phyloP scores from a whole-genome alignment of 2,329 filamentous ascomycete genomes.

The Phialemonium atrogriseum region DNA sequence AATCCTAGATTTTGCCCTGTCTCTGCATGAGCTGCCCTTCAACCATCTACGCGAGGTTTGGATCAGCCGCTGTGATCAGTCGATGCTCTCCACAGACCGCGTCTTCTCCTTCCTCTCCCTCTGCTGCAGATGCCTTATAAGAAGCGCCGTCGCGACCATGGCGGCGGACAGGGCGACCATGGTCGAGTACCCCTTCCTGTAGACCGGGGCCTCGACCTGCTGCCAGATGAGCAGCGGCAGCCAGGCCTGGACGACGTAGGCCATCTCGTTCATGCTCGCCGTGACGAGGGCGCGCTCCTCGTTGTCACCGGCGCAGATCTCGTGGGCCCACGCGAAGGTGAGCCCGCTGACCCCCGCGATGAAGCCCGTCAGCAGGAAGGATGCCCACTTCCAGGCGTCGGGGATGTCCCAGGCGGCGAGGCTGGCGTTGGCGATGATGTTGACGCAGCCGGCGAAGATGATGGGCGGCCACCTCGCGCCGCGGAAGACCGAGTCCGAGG shows the following conservation, averaged over 20 bases:
- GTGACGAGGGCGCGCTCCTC: conserved; percentile 61
- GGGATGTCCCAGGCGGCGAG: conserved; percentile 37
- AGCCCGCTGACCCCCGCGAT: conserved; percentile 38
- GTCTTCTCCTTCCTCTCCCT: conserved; percentile 22
- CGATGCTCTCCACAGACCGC: neutral
- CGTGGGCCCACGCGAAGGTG: conserved; percentile 40
- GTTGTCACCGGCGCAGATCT: conserved; percentile 42
- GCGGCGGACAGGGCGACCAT: conserved; percentile 37
- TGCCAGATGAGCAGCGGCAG: conserved; percentile 59
- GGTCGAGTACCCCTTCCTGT: conserved; percentile 53
- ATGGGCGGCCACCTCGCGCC: conserved; percentile 58
- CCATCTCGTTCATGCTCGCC: conserved; percentile 60
- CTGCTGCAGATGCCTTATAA: conserved; percentile 35
- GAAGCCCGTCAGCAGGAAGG: conserved; percentile 47
- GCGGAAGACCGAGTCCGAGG: conserved; percentile 50
- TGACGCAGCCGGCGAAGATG: conserved; percentile 41
- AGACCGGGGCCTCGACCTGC: conserved; percentile 52
- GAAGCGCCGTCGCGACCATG: conserved; percentile 41
- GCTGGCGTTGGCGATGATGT: conserved; percentile 29
- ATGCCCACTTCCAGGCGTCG: conserved; percentile 53
- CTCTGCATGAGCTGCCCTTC: too few relatives aligned
- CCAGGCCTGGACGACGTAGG: conserved; percentile 63
- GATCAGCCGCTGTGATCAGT: too few relatives aligned
- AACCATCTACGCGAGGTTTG: too few relatives aligned
- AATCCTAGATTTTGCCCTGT: too few relatives aligned